A percentile compares a stretch with the other conserved stretches of the same genome.
Evolutionary conservation across 768 basidiomycete species (phyloP).

Genomic region (Boletus speciosus): DNA sequence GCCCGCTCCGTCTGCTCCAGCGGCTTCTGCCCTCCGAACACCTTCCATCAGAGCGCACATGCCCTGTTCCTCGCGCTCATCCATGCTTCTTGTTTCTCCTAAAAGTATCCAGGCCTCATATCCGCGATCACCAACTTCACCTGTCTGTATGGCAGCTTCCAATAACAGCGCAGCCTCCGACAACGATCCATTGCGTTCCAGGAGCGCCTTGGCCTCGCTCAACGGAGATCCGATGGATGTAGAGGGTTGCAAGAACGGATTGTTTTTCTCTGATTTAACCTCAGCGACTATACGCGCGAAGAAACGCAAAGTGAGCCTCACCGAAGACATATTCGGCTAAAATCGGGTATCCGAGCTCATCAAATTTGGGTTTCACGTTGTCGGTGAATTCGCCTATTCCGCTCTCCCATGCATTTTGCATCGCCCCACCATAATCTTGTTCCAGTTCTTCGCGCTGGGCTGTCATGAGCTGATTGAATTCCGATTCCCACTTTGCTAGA

Average conservation of each 20-base stretch:
- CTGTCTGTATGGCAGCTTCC: slow-evolving; percentile 86
- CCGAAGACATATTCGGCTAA: slow-evolving; percentile 74
- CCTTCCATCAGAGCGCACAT: slow-evolving; percentile 79
- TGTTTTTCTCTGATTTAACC: slow-evolving; percentile 56
- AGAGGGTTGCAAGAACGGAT: slow-evolving; percentile 61
- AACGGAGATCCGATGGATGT: slow-evolving; percentile 47
- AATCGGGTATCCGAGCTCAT: slow-evolving; percentile 74
- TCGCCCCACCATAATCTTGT: slow-evolving; percentile 55
- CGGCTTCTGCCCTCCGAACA: slow-evolving; percentile 59
- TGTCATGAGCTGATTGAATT: slow-evolving; percentile 77
- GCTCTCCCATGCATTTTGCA: slow-evolving; percentile 64
- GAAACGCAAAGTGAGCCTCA: slow-evolving; percentile 34
- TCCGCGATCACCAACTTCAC: slow-evolving; percentile 74
- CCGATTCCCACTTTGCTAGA: slow-evolving; percentile 76
- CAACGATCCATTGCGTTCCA: slow-evolving; percentile 80
- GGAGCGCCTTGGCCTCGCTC: slow-evolving; percentile 69
- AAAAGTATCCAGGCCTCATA: slow-evolving; percentile 92
- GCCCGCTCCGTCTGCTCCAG: slow-evolving; percentile 61
- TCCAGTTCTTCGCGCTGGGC: slow-evolving; percentile 62
- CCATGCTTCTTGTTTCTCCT: slow-evolving; percentile 87
- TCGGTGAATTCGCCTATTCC: slow-evolving; percentile 46
- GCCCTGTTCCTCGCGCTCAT: slow-evolving; percentile 79
- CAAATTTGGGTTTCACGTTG: slow-evolving; percentile 45
- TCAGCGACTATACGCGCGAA: neutral
- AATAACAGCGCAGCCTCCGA: slow-evolving; percentile 83